Conservation (phyloP, 495 filamentous ascomycete genomes). For the Podospora fimiseda region DNA sequence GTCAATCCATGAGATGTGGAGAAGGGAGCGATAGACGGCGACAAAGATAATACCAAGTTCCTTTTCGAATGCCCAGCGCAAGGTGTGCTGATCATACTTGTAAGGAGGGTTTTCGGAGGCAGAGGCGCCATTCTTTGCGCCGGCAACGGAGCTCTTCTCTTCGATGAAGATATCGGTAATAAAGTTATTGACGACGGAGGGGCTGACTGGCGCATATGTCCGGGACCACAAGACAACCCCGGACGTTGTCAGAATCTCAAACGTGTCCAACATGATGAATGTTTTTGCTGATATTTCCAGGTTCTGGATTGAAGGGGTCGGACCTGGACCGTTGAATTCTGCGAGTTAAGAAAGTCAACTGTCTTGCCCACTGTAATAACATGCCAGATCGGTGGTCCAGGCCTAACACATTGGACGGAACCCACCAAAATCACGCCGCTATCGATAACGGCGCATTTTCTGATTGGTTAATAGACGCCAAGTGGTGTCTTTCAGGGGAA, state of each 20-base stretch:
- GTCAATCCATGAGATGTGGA: conserved; percentile 95
- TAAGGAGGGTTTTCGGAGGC: conserved; percentile 62
- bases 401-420: neutral
- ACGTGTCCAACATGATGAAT: conserved; percentile 76
- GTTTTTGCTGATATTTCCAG: neutral
- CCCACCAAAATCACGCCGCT: neutral
- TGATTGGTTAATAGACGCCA: conserved; percentile 14
- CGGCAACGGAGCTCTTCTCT: conserved; percentile 61
- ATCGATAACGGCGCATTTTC: conserved; percentile 11
- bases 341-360: too few relatives aligned
- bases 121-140: conserved; percentile 50
- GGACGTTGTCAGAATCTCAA: conserved; percentile 92
- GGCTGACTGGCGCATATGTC: conserved; percentile 69
- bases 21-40: conserved; percentile 90
- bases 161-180: conserved; percentile 97
- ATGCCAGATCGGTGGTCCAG: neutral
- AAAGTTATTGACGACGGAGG: conserved; percentile 84
- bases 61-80: conserved; percentile 90
- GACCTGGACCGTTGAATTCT: neutral
- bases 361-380: neutral
- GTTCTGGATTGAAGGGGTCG: neutral
- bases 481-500: conserved; percentile 6
- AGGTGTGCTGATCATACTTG: conserved; percentile 87
- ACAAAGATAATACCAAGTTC: conserved; percentile 94
- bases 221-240: conserved; percentile 96